Conservation (phyloP, 495 filamentous ascomycete species). For the Penicillium salamii region DNA sequence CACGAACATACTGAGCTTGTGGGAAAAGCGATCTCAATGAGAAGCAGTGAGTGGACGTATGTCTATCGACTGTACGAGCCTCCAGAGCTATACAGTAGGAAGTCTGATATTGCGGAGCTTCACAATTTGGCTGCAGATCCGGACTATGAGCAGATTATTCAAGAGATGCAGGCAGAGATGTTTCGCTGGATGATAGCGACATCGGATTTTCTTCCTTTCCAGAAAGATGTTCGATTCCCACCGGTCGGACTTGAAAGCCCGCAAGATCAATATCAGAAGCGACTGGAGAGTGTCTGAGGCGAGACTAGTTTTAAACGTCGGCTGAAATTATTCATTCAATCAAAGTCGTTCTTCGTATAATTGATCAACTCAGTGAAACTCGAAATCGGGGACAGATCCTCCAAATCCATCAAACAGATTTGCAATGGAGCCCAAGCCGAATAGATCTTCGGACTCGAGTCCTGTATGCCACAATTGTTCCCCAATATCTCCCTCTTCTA, state of each 20-base stretch:
- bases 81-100: constrained; percentile 23
- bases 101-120: constrained; percentile 17
- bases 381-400: not conserved
- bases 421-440: not conserved
- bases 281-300: not conserved
- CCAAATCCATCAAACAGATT: not conserved
- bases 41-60: constrained; percentile 20
- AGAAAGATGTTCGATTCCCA: constrained; percentile 20
- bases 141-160: constrained; percentile 3
- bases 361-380: not conserved
- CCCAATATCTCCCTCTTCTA: not conserved
- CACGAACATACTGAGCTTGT: constrained; percentile 26
- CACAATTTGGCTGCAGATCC: constrained; percentile 21
- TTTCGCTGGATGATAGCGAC: constrained; percentile 19
- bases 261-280: constrained; percentile 3
- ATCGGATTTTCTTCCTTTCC: constrained; percentile 17
- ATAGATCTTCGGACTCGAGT: not conserved
- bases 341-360: not conserved
- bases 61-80: constrained; percentile 28
- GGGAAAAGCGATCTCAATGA: constrained; percentile 24
- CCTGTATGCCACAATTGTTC: not conserved
- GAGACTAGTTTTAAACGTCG: not conserved
- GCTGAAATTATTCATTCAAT: not conserved
- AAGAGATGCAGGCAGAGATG: constrained; percentile 18
- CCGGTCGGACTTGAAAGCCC: constrained; percentile 20